Base-by-base conservation (phyloP, 2,329 filamentous ascomycete genomes). In the Pestalotiopsis sp. region DNA sequence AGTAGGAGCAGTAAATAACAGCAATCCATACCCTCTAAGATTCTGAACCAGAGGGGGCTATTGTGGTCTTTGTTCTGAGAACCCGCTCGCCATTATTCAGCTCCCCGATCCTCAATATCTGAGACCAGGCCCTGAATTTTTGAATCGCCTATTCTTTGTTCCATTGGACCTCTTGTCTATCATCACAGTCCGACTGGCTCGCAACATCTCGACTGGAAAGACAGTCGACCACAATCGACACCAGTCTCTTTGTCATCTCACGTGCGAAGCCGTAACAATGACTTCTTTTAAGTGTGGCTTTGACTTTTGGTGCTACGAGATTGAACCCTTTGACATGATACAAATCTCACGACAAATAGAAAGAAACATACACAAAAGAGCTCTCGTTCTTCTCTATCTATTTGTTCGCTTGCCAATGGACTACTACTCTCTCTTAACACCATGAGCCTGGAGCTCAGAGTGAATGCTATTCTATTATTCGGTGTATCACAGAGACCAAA, bases 251-350 rank as follows among this genome's bases (percentile, higher is more conserved):
- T 62, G 17, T 41, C 14, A 36, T 36, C 27, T 62, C n/a, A 36
- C 31, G 59, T 62, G 17, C 17, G 38, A 9, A 23, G 4, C 59
- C 7, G 59, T 62, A 9, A 62, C 59, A 62, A 62, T 62, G 20
- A 20, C 20, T 62, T 62, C 36, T 62, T 62, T 62, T 62, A 36
- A 62, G 59, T 20, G 17, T 62, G 17, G 31, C 59, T 62, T 62
- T 62, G 59, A 62, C 11, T n/a, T 36, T 62, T 20, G 27, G n/a
- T 27, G 27, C 31, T 39, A 62, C 36, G 6, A 38, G 31, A 7
- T 17, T 62, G 59, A 17, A 3, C 25, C 59, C 59, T 62, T 62
- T 62, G 36, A 39, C 27, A 41, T 57, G 58, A 2, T 49, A 31
- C 7, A n/a, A 6, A n/a, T 41, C 25, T 64, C 36, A 63, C 45